These are phyloP conservation scores for Leptographium radiaticola DNA, from an alignment of 2,329 filamentous ascomycete species.

Conservation along the genomic window DNA sequence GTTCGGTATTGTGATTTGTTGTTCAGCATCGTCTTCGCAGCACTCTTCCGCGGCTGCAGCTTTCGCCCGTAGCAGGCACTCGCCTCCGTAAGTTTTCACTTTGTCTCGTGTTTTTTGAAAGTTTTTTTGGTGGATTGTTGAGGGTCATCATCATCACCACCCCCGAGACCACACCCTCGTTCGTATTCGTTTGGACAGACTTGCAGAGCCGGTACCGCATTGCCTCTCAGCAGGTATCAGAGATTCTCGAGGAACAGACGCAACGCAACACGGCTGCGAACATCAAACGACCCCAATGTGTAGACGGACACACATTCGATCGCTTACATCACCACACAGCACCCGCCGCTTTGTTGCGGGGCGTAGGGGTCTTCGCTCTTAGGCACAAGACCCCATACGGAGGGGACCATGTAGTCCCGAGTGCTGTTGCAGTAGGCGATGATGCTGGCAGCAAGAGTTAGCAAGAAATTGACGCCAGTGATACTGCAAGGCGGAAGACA, in stretches of 20 bases:
- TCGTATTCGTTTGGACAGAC: not conserved
- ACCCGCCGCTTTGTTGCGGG: conserved; percentile 82
- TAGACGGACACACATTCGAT: not conserved
- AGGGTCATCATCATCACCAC: conserved; percentile 3
- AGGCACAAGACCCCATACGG: conserved; percentile 88
- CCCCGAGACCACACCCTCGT: not conserved
- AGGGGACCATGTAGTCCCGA: conserved; percentile 97
- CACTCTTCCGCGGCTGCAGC: not conserved
- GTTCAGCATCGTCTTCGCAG: not conserved
- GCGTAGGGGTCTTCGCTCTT: conserved; percentile 97
- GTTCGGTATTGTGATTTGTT: not conserved
- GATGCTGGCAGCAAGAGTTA: conserved; percentile 44
- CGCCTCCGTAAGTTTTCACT: not conserved
- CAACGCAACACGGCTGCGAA: not conserved
- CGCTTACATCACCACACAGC: conserved; percentile 83
- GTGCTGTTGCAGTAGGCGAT: conserved; percentile 98
- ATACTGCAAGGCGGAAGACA: conserved; percentile 2
- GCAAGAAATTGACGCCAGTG: not conserved
- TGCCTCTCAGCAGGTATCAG: not conserved
- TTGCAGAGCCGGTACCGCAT: not conserved
- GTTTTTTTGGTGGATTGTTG: not conserved
- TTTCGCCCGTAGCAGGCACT: not conserved
- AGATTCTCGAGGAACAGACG: not conserved
- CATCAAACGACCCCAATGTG: not conserved
- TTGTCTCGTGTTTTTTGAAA: not conserved